These are phyloP conservation scores for Gloeostereum incarnatum DNA, from an alignment of 768 basidiomycete species.

Conservation along the genomic window DNA sequence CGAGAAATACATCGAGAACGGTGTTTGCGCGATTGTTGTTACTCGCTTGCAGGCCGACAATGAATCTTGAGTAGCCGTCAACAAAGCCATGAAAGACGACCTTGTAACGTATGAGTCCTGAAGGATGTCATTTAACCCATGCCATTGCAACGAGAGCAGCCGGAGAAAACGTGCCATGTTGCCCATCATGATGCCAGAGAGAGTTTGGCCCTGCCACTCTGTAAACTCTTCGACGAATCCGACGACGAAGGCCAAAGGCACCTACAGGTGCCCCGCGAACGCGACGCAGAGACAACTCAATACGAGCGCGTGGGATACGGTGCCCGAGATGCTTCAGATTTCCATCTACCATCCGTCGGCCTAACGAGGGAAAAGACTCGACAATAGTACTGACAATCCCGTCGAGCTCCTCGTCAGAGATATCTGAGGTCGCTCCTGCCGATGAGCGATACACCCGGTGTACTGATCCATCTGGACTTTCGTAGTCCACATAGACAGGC, in stretches of 20 bases:
- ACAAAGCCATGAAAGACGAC: constrained; percentile 23
- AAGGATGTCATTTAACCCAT: background rate
- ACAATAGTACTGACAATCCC: constrained; percentile 9
- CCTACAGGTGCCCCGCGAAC: constrained; percentile 8
- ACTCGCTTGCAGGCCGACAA: constrained; percentile 19
- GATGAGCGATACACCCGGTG: background rate
- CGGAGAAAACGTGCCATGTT: constrained; percentile 19
- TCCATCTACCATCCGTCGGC: constrained; percentile 16
- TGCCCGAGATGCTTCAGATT: constrained; percentile 12
- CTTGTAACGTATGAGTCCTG: constrained; percentile 17
- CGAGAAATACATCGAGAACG: constrained; percentile 19
- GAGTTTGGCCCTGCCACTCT: constrained; percentile 24
- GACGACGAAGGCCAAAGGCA: constrained; percentile 13
- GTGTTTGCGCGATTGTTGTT: constrained; percentile 23
- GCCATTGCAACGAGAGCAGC: background rate
- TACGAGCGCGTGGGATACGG: constrained; percentile 10
- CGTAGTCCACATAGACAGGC: constrained; percentile 6
- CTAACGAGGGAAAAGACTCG: constrained; percentile 16
- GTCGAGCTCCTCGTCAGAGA: constrained; percentile 17
- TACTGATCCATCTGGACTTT: background rate
- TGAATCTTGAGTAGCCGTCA: constrained; percentile 14
- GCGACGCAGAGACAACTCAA: constrained; percentile 10
- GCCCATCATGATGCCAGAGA: constrained; percentile 28
- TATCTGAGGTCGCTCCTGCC: constrained; percentile 8
- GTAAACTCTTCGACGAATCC: constrained; percentile 15